phyloP scores from a whole-genome alignment of 169 alveolate species.

The Theileria orientalis region DNA sequence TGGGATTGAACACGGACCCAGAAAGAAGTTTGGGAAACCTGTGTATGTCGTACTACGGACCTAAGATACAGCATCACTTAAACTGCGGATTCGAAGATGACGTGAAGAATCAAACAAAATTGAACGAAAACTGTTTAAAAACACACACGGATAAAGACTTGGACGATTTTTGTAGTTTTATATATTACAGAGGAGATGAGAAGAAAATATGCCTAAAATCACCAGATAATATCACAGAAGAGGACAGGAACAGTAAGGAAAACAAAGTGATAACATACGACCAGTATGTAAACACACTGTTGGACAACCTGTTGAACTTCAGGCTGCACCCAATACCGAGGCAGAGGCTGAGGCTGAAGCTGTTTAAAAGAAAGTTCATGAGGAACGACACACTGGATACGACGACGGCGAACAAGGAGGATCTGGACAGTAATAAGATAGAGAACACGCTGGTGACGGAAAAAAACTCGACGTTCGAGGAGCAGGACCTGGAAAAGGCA shows the following conservation, averaged over 20 bases:
- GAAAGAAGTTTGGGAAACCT: constrained; percentile 72
- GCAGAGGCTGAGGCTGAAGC: constrained; percentile 48
- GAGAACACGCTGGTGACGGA: constrained; percentile 42
- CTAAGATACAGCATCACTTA: constrained; percentile 3
- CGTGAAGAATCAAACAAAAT: neutral
- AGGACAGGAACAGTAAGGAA: no score
- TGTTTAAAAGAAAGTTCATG: constrained; percentile 33
- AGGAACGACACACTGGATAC: neutral
- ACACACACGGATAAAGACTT: neutral
- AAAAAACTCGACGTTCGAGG: constrained; percentile 27
- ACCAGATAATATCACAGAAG: no score
- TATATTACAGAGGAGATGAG: neutral
- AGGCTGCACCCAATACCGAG: constrained; percentile 47
- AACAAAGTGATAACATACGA: no score
- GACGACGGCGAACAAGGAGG: neutral
- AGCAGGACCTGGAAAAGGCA: constrained; percentile 23
- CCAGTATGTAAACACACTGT: constrained; percentile 42
- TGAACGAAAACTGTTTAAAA: neutral
- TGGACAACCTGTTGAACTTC: constrained; percentile 34
- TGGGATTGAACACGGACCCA: constrained; percentile 80
- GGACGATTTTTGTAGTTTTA: constrained; percentile 1
- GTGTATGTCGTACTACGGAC: constrained; percentile 61
- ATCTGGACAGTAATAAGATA: neutral
- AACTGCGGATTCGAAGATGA: neutral
- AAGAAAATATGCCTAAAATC: no score